Conservation (phyloP, 1,284 basidiomycete species). For the Peniophora sp. region DNA sequence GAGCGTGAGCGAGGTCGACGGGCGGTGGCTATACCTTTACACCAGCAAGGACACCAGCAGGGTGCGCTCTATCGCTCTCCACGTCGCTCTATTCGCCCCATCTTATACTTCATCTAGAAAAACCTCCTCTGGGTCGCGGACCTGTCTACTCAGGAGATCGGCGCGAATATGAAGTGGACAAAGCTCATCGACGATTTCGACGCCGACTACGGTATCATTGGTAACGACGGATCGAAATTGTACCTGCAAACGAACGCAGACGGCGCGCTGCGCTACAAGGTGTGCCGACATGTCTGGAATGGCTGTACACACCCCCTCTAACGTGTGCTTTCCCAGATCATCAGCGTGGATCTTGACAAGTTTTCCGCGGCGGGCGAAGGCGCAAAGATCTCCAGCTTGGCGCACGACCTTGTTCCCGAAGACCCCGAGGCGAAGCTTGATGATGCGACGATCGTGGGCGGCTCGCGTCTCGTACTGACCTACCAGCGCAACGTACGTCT, state of each 20-base stretch:
- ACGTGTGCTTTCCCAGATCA: constrained; percentile 26
- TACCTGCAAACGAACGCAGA: constrained; percentile 62
- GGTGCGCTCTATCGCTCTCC: constrained; percentile 27
- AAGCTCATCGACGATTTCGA: constrained; percentile 62
- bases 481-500: constrained; percentile 68
- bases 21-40: constrained; percentile 54
- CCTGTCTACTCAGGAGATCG: constrained; percentile 48
- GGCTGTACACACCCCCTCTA: too few relatives aligned
- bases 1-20: constrained; percentile 51
- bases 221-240: constrained; percentile 59
- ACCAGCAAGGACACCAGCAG: constrained; percentile 57
- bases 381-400: constrained; percentile 23
- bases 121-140: constrained; percentile 72
- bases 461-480: constrained; percentile 53
- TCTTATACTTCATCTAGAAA: constrained; percentile 36
- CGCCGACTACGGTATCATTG: constrained; percentile 56
- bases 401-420: constrained; percentile 67
- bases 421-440: constrained; percentile 56
- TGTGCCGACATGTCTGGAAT: too few relatives aligned
- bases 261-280: constrained; percentile 53
- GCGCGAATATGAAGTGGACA: constrained; percentile 59
- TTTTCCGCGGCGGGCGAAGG: constrained; percentile 5
- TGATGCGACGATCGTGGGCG: constrained; percentile 42
- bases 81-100: neutral
- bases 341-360: constrained; percentile 58